Base-by-base conservation (phyloP, 148 eudicot genomes). In the Fagopyrum homotropicum region DNA sequence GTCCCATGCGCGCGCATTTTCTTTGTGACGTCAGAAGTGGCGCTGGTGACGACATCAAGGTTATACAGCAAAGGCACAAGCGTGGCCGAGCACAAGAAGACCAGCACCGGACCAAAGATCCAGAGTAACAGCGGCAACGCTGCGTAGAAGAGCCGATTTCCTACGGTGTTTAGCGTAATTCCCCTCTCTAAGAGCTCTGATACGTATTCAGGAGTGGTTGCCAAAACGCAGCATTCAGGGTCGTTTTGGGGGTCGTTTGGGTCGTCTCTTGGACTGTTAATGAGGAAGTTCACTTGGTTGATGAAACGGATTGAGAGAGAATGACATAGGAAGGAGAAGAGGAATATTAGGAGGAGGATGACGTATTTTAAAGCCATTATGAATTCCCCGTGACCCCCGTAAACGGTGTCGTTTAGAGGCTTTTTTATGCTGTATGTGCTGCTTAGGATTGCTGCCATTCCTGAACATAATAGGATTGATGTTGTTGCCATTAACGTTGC, bases 401-500 rank as follows among this genome's bases (percentile, higher is more conserved):
- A 95, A 12, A 95, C 81, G 43, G 93, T 14, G 88, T 95, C 94
- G 80, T 92, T 90, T 19, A 95, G 74, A 0, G 97, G 94, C 75
- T 89, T 90, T 47, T 95, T 95, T 45, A 95, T 84, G 80, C 88
- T 89, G 79, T 95, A 95, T 0, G 97, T 92, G 81, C 99, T 95
- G 82, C 99, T 95, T 5, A 95, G 79, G 11, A 95, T 88, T 1
- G 99, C 99, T 1, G 99, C 97, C 7, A 95, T 76, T 4, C 99
- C 99, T 0, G 91, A 84, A 73, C 89, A 83, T 2, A 95, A 88
- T 15, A 95, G 97, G 85, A 95, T 92, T 0, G 97, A 95, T 0
- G 99, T 95, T 0, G 99, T 95, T 75, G 99, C 99, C 99, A 95
- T 95, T 47, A 95, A 78, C 46, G 99, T 95, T 73, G 94, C 85